A percentile compares a stretch with the other conserved stretches of the same genome.
phyloP scores from a whole-genome alignment of 768 basidiomycete genomes.

The Roridomyces roridus region DNA sequence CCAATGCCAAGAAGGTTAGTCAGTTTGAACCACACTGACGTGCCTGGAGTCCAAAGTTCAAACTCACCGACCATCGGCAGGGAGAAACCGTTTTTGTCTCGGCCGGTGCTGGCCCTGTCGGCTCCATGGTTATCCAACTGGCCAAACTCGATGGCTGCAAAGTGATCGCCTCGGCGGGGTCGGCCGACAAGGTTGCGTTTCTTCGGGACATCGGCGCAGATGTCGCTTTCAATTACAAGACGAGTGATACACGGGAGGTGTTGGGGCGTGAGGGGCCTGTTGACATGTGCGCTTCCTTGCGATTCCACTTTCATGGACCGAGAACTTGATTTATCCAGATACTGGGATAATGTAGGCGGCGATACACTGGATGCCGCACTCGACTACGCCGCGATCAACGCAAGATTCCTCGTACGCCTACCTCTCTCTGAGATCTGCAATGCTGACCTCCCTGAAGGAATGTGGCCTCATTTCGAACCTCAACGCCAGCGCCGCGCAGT shows the following conservation, averaged over 20 bases:
- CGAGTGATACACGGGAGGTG: too few species aligned
- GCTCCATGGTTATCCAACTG: background rate
- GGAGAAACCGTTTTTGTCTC: background rate
- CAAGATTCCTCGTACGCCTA: conserved; percentile 57
- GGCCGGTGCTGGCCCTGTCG: background rate
- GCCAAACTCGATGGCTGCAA: background rate
- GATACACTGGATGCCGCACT: conserved; percentile 63
- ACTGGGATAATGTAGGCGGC: too few species aligned
- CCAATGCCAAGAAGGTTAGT: too few species aligned
- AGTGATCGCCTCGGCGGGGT: too few species aligned
- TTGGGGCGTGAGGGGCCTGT: background rate
- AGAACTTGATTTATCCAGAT: too few species aligned
- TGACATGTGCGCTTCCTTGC: too few species aligned
- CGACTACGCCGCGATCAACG: conserved; percentile 45
- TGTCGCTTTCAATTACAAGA: too few species aligned
- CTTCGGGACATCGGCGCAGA: too few species aligned
- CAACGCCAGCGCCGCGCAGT: background rate
- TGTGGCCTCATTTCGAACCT: conserved; percentile 46
- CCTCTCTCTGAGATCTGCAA: conserved; percentile 15
- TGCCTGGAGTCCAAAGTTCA: background rate
- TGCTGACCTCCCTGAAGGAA: conserved; percentile 32
- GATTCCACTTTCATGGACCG: too few species aligned
- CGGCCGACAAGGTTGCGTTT: too few species aligned
- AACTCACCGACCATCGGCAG: too few species aligned
- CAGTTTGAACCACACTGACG: too few species aligned